phyloP scores from a whole-genome alignment of 2,329 filamentous ascomycete species.

The Rugonectria rugulosa region DNA sequence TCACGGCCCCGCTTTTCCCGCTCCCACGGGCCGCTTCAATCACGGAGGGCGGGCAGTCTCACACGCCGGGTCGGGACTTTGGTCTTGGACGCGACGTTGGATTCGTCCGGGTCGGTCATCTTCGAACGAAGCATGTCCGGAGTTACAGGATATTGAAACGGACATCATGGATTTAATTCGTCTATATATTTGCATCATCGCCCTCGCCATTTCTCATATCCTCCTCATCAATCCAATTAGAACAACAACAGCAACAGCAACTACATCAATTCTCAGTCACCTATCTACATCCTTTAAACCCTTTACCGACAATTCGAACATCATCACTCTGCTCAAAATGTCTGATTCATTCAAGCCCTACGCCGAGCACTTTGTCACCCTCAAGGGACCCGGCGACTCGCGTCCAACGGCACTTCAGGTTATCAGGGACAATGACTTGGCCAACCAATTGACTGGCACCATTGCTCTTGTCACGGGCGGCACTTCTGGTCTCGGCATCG shows the following conservation, averaged over 20 bases:
- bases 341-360: conserved; percentile 20
- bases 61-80: too few relatives aligned
- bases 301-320: neutral
- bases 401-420: conserved; percentile 48
- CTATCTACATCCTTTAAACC: neutral
- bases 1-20: neutral
- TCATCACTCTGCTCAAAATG: conserved; percentile 4
- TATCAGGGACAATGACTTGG: conserved; percentile 41
- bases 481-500: conserved; percentile 52
- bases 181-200: neutral
- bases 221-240: neutral
- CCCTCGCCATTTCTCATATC: neutral
- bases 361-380: conserved; percentile 1
- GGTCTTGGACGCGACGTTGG: too few relatives aligned
- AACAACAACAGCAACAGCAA: too few relatives aligned
- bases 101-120: too few relatives aligned
- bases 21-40: neutral
- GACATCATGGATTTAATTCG: too few relatives aligned
- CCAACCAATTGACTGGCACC: conserved; percentile 43
- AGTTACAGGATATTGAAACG: neutral
- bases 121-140: too few relatives aligned
- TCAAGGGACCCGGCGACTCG: conserved; percentile 44
- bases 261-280: neutral
- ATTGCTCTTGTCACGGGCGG: conserved; percentile 53
- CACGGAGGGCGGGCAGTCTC: neutral